phyloP scores from a whole-genome alignment of 192 early-diverging fungal genomes.

The Thoreauomyces humboldtii region DNA sequence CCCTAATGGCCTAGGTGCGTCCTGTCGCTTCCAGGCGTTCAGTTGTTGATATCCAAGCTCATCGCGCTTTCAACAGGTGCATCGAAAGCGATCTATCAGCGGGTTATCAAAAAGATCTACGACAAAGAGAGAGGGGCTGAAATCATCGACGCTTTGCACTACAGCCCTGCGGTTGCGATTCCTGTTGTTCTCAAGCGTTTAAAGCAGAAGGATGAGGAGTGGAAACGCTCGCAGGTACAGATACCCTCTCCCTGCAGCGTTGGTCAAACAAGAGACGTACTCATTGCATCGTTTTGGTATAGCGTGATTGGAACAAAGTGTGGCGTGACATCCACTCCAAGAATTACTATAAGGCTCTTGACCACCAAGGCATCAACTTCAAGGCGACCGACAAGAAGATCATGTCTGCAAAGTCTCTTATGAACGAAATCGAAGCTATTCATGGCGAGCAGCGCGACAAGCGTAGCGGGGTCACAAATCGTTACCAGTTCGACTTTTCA shows the following conservation, averaged over 20 bases:
- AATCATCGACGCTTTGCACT: conserved; percentile 88
- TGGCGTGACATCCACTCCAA: conserved; percentile 94
- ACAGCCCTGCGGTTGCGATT: conserved; percentile 85
- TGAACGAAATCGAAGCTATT: conserved; percentile 82
- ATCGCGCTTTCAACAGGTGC: no score
- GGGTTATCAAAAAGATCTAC: conserved; percentile 95
- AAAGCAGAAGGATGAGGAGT: conserved; percentile 99
- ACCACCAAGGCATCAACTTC: conserved; percentile 91
- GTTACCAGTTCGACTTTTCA: conserved; percentile 79
- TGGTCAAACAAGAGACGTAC: neutral
- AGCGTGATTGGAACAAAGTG: conserved; percentile 94
- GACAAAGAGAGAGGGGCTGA: conserved; percentile 82
- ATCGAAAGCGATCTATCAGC: conserved; percentile 83
- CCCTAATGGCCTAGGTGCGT: conserved; percentile 67
- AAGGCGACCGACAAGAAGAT: conserved; percentile 83
- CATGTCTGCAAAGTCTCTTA: conserved; percentile 71
- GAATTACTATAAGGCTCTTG: conserved; percentile 92
- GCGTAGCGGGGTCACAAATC: conserved; percentile 33
- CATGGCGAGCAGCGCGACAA: conserved; percentile 77
- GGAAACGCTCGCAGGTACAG: conserved; percentile 78
- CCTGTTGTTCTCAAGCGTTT: conserved; percentile 92
- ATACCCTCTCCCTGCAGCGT: no score
- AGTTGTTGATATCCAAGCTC: neutral
- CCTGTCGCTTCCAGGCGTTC: neutral
- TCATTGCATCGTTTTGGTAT: neutral